Evolutionary conservation across 176 grass and related monocot species (phyloP).

Genomic region (Oryza brachyantha): DNA sequence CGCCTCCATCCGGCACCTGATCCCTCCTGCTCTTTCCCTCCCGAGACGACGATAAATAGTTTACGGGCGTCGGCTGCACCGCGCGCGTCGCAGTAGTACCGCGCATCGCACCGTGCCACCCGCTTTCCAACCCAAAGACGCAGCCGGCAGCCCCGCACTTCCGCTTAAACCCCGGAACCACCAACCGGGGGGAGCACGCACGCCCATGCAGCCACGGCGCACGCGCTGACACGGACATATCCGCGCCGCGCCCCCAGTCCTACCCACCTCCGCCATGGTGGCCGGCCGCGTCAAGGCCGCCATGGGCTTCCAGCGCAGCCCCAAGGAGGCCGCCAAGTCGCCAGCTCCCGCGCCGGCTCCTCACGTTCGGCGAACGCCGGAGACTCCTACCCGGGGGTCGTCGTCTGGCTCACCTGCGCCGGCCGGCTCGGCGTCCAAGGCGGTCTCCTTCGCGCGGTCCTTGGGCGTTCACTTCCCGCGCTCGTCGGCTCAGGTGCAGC

Average conservation of each 20-base stretch:
- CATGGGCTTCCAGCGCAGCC: slow-evolving; percentile 85
- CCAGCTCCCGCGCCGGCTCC: slow-evolving; percentile 3
- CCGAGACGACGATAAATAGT: not conserved
- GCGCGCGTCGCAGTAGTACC: not conserved
- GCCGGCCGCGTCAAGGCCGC: slow-evolving; percentile 85
- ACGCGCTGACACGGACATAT: not conserved
- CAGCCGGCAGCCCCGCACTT: not conserved
- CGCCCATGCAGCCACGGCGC: not conserved
- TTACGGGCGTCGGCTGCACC: not conserved
- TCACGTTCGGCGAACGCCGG: not conserved
- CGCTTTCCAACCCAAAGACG: slow-evolving; percentile 6
- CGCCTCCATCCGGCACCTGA: not conserved
- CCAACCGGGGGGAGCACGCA: not conserved
- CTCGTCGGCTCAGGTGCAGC: slow-evolving; percentile 71
- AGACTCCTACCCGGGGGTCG: slow-evolving; percentile 28
- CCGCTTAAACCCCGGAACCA: slow-evolving; percentile 18
- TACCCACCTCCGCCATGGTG: slow-evolving; percentile 48
- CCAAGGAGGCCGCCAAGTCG: slow-evolving; percentile 37
- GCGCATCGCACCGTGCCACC: slow-evolving; percentile 1
- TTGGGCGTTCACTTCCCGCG: slow-evolving; percentile 86
- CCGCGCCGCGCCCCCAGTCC: not conserved
- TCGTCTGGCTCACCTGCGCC: slow-evolving; percentile 24
- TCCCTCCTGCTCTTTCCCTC: not conserved
- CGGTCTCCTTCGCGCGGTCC: slow-evolving; percentile 58
- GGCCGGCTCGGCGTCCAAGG: slow-evolving; percentile 35